Base-by-base conservation (phyloP, 768 basidiomycete genomes). In the Tulasnella sp. region DNA sequence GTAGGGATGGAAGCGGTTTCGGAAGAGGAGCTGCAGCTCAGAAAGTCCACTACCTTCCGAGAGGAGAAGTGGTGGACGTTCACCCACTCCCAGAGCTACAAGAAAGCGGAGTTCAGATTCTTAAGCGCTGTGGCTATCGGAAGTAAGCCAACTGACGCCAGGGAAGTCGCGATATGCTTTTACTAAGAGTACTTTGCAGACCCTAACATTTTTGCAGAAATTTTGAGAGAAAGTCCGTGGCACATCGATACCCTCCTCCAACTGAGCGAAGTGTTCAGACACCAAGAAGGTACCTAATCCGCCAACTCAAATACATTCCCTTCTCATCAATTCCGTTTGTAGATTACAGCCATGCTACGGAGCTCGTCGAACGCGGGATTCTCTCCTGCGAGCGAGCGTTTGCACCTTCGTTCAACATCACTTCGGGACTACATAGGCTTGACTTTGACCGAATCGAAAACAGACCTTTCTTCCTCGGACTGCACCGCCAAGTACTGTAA, bases 321-420 rank as follows among this genome's bases (percentile, higher is more conserved):
- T 41, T 74, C 8, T 74, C 44, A 59, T 42, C 39, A 39, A 14
- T 74, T 12, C 70, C 19, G 37, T 14, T 8, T 34, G 40, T 59
- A 93, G 94, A 97, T 77, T 87, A 94, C 76, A 84, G 89, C 41
- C 87, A 89, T 69, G 92, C 94, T 0, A 87, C 91, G 3, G 94
- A 97, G 74, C 93, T 88, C 76, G 87, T 94, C n/a, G 91, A 94
- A 71, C 87, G 95, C n/a, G 91, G 95, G 0, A 79, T 99, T 17
- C 98, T 95, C 81, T 89, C 94, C 0, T 97, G 95, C 74, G 95
- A 98, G 77, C 87, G 94, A 14, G 88, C 91, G 12, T 91, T 98
- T 75, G 85, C 94, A 1, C 92, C 94, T 2, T 83, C 90, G 0
- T 96, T 95, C 83, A 92, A 86, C 75, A 89, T 97, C 79, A 88